These are phyloP conservation scores for Plectosphaerella plurivora DNA, from an alignment of 2,329 filamentous ascomycete genomes.

Conservation along the genomic window DNA sequence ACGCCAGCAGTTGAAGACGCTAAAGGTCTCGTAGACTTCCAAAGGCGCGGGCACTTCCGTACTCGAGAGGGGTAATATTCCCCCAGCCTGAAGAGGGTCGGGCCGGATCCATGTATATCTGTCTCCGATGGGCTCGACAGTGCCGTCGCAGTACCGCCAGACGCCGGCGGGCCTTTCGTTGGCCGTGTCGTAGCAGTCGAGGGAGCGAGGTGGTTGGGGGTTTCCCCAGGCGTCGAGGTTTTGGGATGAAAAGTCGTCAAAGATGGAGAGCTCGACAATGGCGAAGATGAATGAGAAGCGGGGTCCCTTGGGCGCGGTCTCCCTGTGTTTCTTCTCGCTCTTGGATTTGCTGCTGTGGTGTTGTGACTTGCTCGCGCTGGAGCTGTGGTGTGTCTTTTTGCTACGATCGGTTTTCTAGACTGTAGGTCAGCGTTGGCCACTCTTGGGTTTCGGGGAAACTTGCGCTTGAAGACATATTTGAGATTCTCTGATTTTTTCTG, in stretches of 20 bases:
- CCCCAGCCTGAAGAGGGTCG: slow-evolving; percentile 6
- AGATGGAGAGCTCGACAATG: slow-evolving; percentile 27
- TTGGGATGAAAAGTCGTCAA: slow-evolving; percentile 2
- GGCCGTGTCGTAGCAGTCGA: slow-evolving; percentile 14
- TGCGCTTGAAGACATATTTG: too few species aligned
- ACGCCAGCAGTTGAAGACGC: slow-evolving; percentile 11
- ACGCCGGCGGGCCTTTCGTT: slow-evolving; percentile 24
- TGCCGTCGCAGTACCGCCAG: slow-evolving; percentile 28
- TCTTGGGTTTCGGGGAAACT: too few species aligned
- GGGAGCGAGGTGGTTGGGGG: slow-evolving; percentile 19
- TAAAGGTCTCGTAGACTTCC: neutral
- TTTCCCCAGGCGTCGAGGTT: slow-evolving; percentile 20
- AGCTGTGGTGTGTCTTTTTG: neutral
- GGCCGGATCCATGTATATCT: slow-evolving; percentile 16
- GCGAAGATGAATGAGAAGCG: slow-evolving; percentile 31
- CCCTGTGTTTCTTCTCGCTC: slow-evolving; percentile 1
- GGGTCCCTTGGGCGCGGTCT: neutral
- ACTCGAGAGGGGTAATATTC: neutral
- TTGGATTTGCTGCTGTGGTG: neutral
- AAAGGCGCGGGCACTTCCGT: neutral
- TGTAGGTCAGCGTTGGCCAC: too few species aligned
- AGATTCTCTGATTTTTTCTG: too few species aligned
- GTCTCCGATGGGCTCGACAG: slow-evolving; percentile 14
- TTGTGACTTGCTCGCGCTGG: neutral
- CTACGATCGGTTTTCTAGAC: too few species aligned